A percentile compares a stretch with the other conserved stretches of the same genome.
Evolutionary conservation across 2,329 filamentous ascomycete genomes (phyloP).

Genomic region (Eutypella sp.): DNA sequence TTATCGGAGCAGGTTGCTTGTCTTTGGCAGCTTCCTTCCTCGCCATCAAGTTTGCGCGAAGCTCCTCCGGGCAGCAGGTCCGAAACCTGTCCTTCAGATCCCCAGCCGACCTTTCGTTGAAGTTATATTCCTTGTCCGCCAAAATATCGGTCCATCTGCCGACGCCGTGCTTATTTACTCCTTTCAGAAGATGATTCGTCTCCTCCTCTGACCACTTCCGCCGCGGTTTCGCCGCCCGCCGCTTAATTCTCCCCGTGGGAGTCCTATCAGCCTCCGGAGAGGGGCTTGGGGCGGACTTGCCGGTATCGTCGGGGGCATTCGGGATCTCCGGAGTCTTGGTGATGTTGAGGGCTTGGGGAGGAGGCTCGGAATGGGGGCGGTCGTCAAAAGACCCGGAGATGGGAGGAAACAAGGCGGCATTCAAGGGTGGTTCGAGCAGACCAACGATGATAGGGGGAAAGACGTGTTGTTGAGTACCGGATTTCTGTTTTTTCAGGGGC

Average conservation of each 20-base stretch:
- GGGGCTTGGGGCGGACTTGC: conserved; percentile 18
- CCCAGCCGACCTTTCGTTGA: conserved; percentile 56
- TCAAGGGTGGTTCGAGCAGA: conserved; percentile 56
- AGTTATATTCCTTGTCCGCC: conserved; percentile 55
- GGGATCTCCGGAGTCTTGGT: conserved; percentile 24
- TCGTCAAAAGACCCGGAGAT: conserved; percentile 53
- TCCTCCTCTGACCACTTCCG: conserved; percentile 63
- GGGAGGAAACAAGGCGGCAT: conserved; percentile 58
- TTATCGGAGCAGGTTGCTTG: conserved; percentile 12
- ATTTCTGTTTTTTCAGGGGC: conserved; percentile 60
- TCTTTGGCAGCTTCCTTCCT: conserved; percentile 25
- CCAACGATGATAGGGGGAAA: conserved; percentile 63
- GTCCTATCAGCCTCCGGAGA: conserved; percentile 24
- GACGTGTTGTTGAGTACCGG: conserved; percentile 45
- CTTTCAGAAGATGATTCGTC: conserved; percentile 56
- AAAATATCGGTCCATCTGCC: conserved; percentile 63
- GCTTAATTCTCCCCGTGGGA: conserved; percentile 39
- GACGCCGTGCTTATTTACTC: conserved; percentile 58
- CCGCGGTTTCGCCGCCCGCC: conserved; percentile 52
- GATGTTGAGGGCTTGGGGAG: conserved; percentile 37
- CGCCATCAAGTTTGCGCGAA: conserved; percentile 36
- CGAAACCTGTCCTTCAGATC: conserved; percentile 63
- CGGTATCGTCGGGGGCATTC: conserved; percentile 21
- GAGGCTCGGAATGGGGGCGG: conserved; percentile 34
- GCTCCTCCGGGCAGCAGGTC: conserved; percentile 59